A percentile compares a stretch with the other conserved stretches of the same genome.
Conservation (phyloP, 2,329 filamentous ascomycete genomes). For the Metarhizium sp. region DNA sequence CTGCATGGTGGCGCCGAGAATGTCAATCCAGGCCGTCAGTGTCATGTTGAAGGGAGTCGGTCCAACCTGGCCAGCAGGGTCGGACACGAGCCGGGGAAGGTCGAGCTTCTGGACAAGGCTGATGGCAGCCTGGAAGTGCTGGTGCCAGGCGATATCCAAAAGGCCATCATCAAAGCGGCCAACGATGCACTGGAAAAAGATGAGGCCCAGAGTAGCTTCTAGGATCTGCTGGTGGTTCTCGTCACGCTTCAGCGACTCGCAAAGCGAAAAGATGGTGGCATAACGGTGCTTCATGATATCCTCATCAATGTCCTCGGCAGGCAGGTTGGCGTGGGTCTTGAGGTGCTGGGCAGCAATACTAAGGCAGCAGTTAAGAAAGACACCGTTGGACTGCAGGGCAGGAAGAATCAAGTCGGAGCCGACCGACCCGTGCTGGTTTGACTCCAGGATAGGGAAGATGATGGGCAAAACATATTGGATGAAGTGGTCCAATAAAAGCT, state of each 20-base stretch:
- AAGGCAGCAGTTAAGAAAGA: constrained; percentile 90
- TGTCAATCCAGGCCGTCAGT: constrained; percentile 90
- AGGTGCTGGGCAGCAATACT: constrained; percentile 88
- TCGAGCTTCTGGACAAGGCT: constrained; percentile 79
- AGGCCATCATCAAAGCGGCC: constrained; percentile 76
- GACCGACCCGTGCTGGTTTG: constrained; percentile 76
- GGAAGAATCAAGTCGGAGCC: constrained; percentile 77
- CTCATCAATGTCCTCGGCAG: constrained; percentile 67
- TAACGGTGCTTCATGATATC: constrained; percentile 91
- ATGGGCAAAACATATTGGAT: constrained; percentile 77
- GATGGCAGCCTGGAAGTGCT: constrained; percentile 88
- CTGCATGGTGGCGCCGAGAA: constrained; percentile 86
- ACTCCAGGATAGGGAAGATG: constrained; percentile 87
- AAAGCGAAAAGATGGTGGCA: constrained; percentile 77
- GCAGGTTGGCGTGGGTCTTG: constrained; percentile 59
- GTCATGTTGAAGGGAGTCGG: constrained; percentile 93
- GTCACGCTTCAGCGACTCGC: constrained; percentile 70
- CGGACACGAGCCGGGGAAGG: constrained; percentile 58
- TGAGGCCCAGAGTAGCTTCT: constrained; percentile 87
- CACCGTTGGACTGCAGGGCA: constrained; percentile 82
- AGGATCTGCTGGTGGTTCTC: constrained; percentile 80
- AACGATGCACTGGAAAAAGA: constrained; percentile 91
- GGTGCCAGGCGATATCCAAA: constrained; percentile 90
- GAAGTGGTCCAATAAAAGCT: constrained; percentile 82
- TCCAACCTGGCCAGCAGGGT: constrained; percentile 38